Conservation (phyloP, 2,329 filamentous ascomycete genomes). For the Mollisiaceae sp. region DNA sequence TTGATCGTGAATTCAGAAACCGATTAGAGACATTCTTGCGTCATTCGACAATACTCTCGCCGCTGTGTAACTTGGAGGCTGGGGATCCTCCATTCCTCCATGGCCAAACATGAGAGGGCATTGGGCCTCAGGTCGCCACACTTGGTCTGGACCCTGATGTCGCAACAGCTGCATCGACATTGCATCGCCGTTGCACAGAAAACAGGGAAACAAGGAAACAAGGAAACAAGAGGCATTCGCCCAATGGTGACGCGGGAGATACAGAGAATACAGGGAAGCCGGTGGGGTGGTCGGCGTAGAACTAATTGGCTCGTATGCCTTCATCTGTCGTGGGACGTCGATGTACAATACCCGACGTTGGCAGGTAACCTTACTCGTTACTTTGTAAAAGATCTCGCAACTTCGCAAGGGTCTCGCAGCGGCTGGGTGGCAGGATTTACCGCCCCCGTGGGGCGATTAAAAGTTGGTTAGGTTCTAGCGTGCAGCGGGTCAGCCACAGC, state of each 20-base stretch:
- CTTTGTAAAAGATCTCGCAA: too few species aligned
- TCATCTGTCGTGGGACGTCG: not conserved
- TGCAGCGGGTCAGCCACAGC: not conserved
- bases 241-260: not conserved
- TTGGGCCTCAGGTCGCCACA: not conserved
- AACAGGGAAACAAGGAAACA: conserved; percentile 14
- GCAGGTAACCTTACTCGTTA: too few species aligned
- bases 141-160: conserved; percentile 5
- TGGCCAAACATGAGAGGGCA: not conserved
- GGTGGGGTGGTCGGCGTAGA: not conserved
- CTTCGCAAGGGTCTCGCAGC: not conserved
- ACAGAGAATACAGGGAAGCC: not conserved
- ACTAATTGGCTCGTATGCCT: not conserved
- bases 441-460: not conserved
- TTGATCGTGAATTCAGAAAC: not conserved
- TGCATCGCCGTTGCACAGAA: not conserved
- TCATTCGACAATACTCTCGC: not conserved
- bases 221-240: conserved; percentile 1
- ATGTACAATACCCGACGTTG: not conserved
- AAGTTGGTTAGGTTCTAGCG: not conserved
- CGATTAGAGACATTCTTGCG: not conserved
- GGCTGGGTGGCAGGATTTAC: not conserved
- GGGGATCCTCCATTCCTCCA: not conserved
- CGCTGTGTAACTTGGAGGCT: not conserved
- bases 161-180: conserved; percentile 6